phyloP scores from a whole-genome alignment of 148 eudicot species.

The Rhododendron molle region DNA sequence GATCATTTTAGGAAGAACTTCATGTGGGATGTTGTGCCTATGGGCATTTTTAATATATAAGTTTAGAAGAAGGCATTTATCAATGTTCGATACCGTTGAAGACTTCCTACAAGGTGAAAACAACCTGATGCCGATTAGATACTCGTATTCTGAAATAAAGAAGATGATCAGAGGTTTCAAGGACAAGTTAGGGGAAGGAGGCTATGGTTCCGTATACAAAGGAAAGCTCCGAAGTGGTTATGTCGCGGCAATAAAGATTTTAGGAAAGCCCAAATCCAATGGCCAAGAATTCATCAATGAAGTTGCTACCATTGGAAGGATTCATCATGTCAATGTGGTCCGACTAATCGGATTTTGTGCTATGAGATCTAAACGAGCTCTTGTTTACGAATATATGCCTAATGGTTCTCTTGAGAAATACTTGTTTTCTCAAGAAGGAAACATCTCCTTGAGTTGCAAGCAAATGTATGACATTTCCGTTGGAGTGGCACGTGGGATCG shows the following conservation, averaged over 20 bases:
- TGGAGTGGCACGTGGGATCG: too few species aligned
- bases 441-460: not conserved
- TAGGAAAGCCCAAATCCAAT: conserved; percentile 17
- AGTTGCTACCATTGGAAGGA: conserved; percentile 6
- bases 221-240: not conserved
- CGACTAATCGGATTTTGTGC: conserved; percentile 25
- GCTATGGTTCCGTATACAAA: not conserved
- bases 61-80: conserved; percentile 11
- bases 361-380: conserved; percentile 9
- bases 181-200: not conserved
- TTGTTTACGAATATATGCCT: conserved; percentile 21
- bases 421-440: conserved; percentile 12
- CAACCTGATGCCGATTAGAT: conserved; percentile 9
- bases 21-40: not conserved
- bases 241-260: conserved; percentile 17
- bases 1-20: not conserved
- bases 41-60: not conserved
- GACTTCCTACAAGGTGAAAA: not conserved
- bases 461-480: too few species aligned
- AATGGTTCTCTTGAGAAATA: conserved; percentile 25
- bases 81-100: not conserved
- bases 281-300: conserved; percentile 28
- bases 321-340: conserved; percentile 25
- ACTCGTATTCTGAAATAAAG: not conserved
- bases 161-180: not conserved